Conservation (phyloP, 148 eudicot species). For the Beta vulgaris region DNA sequence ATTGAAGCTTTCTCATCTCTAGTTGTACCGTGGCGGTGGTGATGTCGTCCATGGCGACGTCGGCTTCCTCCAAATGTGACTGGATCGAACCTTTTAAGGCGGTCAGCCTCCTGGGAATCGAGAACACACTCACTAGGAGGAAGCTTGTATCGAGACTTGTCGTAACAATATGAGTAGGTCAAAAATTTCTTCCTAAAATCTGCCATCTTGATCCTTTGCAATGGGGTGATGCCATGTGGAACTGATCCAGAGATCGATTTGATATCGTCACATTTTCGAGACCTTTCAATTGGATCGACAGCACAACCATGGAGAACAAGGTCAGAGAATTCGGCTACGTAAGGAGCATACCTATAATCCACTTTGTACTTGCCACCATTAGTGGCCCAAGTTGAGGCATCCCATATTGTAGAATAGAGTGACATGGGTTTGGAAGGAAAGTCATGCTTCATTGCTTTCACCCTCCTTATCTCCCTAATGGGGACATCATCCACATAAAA, state of each 20-base stretch:
- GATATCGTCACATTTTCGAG: conserved; percentile 36
- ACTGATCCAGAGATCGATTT: conserved; percentile 22
- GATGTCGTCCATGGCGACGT: conserved; percentile 46
- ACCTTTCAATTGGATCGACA: conserved; percentile 55
- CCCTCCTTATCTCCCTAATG: conserved; percentile 72
- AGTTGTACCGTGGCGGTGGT: conserved; percentile 36
- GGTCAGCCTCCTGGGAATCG: conserved; percentile 52
- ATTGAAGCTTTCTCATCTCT: conserved; percentile 19
- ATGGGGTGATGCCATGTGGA: conserved; percentile 38
- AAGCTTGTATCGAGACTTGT: conserved; percentile 48
- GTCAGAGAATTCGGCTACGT: conserved; percentile 64
- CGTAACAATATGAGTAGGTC: conserved; percentile 91
- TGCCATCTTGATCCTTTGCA: conserved; percentile 56
- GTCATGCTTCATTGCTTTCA: conserved; percentile 63
- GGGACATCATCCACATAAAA: conserved; percentile 80
- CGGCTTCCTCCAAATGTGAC: conserved; percentile 63
- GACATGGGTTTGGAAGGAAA: conserved; percentile 95
- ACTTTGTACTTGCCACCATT: conserved; percentile 84
- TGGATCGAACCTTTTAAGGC: conserved; percentile 58
- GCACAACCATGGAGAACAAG: conserved; percentile 87
- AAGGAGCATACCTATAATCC: conserved; percentile 86
- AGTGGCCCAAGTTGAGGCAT: conserved; percentile 92
- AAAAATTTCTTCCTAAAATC: conserved; percentile 57
- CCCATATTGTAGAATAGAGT: conserved; percentile 88
- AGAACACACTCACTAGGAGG: conserved; percentile 69